Percentiles rank a stretch among this genome's conserved stretches.
Evolutionary conservation across 2,329 filamentous ascomycete species (phyloP).

Genomic region (Colletotrichum sp.): DNA sequence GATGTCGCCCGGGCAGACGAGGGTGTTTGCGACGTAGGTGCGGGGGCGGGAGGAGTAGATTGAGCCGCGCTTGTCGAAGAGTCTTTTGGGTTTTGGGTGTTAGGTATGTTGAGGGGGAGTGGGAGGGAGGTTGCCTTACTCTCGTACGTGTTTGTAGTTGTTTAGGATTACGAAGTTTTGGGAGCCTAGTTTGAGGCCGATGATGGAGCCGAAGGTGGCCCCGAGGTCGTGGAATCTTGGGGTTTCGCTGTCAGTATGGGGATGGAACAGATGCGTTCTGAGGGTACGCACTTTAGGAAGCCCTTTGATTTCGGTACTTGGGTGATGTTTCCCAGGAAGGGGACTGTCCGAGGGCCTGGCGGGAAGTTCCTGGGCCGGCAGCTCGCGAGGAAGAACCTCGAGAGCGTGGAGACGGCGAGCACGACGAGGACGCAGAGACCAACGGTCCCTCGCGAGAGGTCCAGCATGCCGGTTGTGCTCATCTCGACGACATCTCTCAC

Average conservation of each 20-base stretch:
- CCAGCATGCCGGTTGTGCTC: no score
- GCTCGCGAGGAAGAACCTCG: no score
- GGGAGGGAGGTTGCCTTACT: slow-evolving; percentile 8
- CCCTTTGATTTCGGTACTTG: slow-evolving; percentile 28
- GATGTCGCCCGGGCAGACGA: neutral
- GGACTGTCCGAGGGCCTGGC: slow-evolving; percentile 24
- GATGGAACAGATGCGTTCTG: slow-evolving; percentile 36
- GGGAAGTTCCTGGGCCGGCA: slow-evolving; percentile 17
- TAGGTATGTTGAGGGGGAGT: no score
- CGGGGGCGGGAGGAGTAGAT: slow-evolving; percentile 41
- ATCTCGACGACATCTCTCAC: no score
- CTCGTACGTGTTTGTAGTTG: slow-evolving; percentile 33
- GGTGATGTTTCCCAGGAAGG: slow-evolving; percentile 29
- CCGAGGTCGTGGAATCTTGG: no score
- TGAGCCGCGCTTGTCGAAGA: slow-evolving; percentile 40
- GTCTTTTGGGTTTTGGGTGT: neutral
- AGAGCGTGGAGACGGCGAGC: no score
- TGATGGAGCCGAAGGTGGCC: no score
- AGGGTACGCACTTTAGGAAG: slow-evolving; percentile 25
- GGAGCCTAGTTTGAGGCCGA: no score
- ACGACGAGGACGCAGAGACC: no score
- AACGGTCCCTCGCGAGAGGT: no score
- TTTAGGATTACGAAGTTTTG: slow-evolving; percentile 32
- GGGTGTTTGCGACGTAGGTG: slow-evolving; percentile 25
- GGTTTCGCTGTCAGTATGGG: slow-evolving; percentile 30